Percentiles rank a stretch among this genome's conserved stretches.
phyloP scores from a whole-genome alignment of 129 eudicot species.

The Silybum marianum region DNA sequence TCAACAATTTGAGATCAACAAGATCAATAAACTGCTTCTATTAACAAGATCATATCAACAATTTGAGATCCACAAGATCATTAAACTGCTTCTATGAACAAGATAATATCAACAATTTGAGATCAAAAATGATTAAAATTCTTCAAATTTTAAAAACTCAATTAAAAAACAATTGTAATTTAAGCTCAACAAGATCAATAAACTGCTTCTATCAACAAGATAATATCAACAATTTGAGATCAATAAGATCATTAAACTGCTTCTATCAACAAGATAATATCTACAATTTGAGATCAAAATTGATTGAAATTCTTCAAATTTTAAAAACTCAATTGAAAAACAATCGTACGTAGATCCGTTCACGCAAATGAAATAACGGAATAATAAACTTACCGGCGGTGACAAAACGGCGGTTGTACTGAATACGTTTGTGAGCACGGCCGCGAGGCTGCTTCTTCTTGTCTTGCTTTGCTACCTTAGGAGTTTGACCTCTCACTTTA shows the following conservation, averaged over 20 bases:
- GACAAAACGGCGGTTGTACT: conserved; percentile 36
- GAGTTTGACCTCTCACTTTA: conserved; percentile 35
- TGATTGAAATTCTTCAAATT: background rate
- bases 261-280: conserved; percentile 18
- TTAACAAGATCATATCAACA: background rate
- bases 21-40: background rate
- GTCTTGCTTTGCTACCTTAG: conserved; percentile 34
- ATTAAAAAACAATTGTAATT: no score
- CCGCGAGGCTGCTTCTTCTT: conserved; percentile 39
- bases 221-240: background rate
- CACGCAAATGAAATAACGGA: background rate
- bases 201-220: background rate
- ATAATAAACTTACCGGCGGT: conserved; percentile 28
- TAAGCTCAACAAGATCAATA: no score
- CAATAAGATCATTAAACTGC: background rate
- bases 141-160: no score
- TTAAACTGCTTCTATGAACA: background rate
- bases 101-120: background rate
- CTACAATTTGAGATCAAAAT: background rate
- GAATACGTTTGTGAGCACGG: conserved; percentile 35
- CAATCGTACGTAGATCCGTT: background rate
- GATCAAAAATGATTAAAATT: no score
- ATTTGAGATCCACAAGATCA: background rate
- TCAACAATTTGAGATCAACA: background rate
- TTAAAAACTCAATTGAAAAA: background rate